Base-by-base conservation (phyloP, 768 basidiomycete species). In the Mycena filopes region DNA sequence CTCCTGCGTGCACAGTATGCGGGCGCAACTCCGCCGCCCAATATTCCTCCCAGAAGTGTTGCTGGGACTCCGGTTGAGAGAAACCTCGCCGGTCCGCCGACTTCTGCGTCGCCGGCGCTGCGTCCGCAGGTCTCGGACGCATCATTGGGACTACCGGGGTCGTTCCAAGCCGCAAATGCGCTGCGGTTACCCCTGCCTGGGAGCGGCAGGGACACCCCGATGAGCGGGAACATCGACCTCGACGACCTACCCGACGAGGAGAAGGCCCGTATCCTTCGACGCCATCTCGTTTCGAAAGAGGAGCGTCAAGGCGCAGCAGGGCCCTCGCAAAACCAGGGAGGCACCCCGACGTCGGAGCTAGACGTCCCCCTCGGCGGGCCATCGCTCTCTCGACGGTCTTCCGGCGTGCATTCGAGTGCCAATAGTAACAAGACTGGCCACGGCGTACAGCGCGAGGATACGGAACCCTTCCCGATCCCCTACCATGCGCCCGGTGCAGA, bases 401-500 rank as follows among this genome's bases (percentile, higher is more conserved):
- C 75, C 6, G 69, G 55, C 29, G 63, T 53, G 46, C 67, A 28
- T 18, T 12, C 41, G 7, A 43, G 42, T 31, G 26, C 36, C 36
- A 36, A 36, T 36, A 36, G 36, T 36, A 36, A 36, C 15, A 10
- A 36, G 10, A 41, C 40, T 13, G 8, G 9, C 26, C 47, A 48
- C 16, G 47, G 26, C 18, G 80, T 71, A 38, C 74, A 65, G 40
- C 71, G 81, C 72, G 86, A 89, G 57, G 84, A 86, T 36, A 80
- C 86, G 0, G 93, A 94, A 57, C 79, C 87, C 1, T 98, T 97
- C 72, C 90, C 94, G n/a, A 90, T 97, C 46, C 92, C 92, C 1
- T 97, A 94, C 74, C 82, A 94, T 77, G 90, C 92, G 4, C 89
- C 87, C 20, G 96, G 96, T 33, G 95, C 92, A 28, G 96, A 98